These are phyloP conservation scores for Tylopilus cervinicoccineus DNA, from an alignment of 768 basidiomycete genomes.

Conservation along the genomic window DNA sequence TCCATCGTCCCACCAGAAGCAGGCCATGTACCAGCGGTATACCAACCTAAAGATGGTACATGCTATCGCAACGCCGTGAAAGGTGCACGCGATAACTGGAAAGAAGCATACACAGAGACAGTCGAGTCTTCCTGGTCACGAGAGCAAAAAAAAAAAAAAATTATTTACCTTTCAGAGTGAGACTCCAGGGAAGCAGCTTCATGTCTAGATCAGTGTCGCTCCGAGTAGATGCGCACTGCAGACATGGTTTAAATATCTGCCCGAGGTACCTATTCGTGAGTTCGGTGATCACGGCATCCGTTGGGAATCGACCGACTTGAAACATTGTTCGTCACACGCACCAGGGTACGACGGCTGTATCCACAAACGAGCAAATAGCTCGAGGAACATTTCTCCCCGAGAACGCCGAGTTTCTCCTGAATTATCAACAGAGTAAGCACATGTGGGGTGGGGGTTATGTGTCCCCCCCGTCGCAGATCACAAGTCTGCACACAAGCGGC, in stretches of 20 bases:
- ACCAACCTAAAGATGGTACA: conserved; percentile 22
- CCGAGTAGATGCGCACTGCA: neutral
- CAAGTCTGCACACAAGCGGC: too few species aligned
- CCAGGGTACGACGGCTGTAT: too few species aligned
- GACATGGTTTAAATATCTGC: neutral
- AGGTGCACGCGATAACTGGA: conserved; percentile 14
- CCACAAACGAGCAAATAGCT: too few species aligned
- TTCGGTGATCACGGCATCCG: conserved; percentile 6
- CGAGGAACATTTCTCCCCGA: too few species aligned
- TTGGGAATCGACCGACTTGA: neutral
- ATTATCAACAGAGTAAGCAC: too few species aligned
- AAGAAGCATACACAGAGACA: too few species aligned
- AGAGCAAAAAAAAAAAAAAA: too few species aligned
- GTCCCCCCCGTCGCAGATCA: too few species aligned
- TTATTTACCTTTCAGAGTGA: conserved; percentile 16
- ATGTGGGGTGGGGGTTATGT: too few species aligned
- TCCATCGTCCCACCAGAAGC: conserved; percentile 31
- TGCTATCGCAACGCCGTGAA: conserved; percentile 21
- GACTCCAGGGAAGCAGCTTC: conserved; percentile 8
- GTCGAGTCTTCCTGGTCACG: too few species aligned
- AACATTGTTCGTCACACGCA: too few species aligned
- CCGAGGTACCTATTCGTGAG: neutral
- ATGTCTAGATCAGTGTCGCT: neutral
- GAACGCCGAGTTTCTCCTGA: too few species aligned
- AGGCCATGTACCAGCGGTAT: conserved; percentile 17